Conservation (phyloP, 2,329 filamentous ascomycete genomes). For the Ophiostoma australiae region DNA sequence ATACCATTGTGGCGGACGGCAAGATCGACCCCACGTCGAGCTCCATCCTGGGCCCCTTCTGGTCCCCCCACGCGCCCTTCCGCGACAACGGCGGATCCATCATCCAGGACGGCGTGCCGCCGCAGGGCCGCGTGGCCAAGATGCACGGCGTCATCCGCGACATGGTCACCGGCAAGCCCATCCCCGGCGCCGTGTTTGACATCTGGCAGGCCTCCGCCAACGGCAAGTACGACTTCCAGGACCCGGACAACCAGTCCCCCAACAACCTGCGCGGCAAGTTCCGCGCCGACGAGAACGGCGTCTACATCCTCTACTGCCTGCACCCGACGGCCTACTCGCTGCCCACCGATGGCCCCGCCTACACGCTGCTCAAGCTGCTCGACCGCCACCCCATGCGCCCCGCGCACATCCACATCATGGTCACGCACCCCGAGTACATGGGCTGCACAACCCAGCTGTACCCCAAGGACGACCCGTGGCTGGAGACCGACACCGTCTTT, state of each 20-base stretch:
- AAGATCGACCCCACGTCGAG: constrained; percentile 61
- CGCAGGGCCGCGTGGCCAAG: constrained; percentile 38
- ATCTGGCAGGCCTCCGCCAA: constrained; percentile 76
- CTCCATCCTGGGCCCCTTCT: constrained; percentile 81
- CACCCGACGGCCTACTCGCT: constrained; percentile 46
- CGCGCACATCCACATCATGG: constrained; percentile 57
- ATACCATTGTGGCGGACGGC: constrained; percentile 50
- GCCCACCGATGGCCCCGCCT: constrained; percentile 48
- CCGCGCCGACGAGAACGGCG: constrained; percentile 58
- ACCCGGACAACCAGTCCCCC: constrained; percentile 56
- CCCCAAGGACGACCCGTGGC: constrained; percentile 53
- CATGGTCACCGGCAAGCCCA: constrained; percentile 56
- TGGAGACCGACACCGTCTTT: constrained; percentile 41
- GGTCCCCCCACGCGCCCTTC: constrained; percentile 65
- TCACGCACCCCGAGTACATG: constrained; percentile 51
- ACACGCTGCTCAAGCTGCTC: constrained; percentile 47
- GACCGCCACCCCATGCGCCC: constrained; percentile 55
- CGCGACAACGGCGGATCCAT: constrained; percentile 67
- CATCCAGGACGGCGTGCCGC: constrained; percentile 46
- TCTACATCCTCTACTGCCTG: constrained; percentile 54
- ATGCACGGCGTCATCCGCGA: constrained; percentile 58
- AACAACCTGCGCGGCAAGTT: constrained; percentile 65
- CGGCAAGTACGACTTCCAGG: constrained; percentile 61
- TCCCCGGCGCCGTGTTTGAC: constrained; percentile 63
- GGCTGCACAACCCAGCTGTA: constrained; percentile 64